These are phyloP conservation scores for Pythium dissimile DNA, from an alignment of 352 stramenopile species.

Conservation along the genomic window DNA sequence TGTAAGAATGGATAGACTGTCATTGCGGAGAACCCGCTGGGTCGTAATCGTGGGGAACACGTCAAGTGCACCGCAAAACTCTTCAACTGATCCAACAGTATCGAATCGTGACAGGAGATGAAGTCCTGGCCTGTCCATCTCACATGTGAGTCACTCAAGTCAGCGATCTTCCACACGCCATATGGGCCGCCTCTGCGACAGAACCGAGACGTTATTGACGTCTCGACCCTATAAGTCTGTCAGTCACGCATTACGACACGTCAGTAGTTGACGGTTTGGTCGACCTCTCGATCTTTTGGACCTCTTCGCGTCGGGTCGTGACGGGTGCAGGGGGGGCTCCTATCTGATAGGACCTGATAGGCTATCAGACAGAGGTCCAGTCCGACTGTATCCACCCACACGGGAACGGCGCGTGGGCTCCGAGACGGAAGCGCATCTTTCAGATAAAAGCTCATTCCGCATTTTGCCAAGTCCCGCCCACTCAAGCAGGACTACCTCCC, in stretches of 20 bases:
- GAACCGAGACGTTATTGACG: background rate
- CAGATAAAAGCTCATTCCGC: background rate
- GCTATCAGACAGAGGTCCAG: too few relatives aligned
- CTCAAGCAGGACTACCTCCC: background rate
- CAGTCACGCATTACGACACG: background rate
- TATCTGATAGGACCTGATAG: too few relatives aligned
- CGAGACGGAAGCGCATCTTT: background rate
- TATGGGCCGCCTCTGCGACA: background rate
- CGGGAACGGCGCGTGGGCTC: too few relatives aligned
- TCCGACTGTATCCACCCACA: too few relatives aligned
- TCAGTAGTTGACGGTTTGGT: background rate
- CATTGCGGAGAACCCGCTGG: too few relatives aligned
- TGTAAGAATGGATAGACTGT: too few relatives aligned
- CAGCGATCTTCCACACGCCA: background rate
- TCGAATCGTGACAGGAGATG: background rate
- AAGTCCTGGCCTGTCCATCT: background rate
- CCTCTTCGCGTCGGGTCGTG: background rate
- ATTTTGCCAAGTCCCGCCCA: background rate
- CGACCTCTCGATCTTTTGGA: background rate
- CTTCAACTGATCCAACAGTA: too few relatives aligned
- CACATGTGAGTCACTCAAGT: background rate
- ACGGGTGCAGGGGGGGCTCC: too few relatives aligned
- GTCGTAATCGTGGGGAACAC: constrained; percentile 22
- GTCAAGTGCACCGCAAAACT: too few relatives aligned
- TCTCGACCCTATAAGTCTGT: too few relatives aligned